Conservation (phyloP, 495 filamentous ascomycete species). For the Aspergillus kassunensis region DNA sequence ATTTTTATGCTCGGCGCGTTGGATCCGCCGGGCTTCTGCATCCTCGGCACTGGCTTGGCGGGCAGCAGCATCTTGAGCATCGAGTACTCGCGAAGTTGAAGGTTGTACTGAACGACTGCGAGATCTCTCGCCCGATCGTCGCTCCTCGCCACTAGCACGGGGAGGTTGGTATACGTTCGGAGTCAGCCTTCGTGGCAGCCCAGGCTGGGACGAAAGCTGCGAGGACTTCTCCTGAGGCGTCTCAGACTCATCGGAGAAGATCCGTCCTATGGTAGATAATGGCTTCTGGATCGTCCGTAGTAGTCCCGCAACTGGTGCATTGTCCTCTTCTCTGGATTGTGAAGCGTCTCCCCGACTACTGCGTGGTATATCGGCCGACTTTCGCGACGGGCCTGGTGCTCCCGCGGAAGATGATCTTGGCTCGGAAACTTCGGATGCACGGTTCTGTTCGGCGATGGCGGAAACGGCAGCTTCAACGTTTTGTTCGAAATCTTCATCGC, state of each 20-base stretch:
- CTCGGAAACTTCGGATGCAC: constrained; percentile 50
- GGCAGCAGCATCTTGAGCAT: constrained; percentile 86
- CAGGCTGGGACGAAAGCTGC: constrained; percentile 49
- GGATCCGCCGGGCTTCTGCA: constrained; percentile 82
- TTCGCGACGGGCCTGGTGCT: constrained; percentile 43
- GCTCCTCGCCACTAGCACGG: constrained; percentile 39
- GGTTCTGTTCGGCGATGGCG: constrained; percentile 88
- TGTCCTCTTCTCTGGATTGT: constrained; percentile 58
- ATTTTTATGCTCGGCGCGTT: constrained; percentile 78
- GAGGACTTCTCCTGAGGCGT: constrained; percentile 35
- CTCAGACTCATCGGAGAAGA: constrained; percentile 80
- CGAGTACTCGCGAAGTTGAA: constrained; percentile 26
- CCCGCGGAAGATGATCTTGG: constrained; percentile 46
- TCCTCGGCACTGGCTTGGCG: constrained; percentile 89
- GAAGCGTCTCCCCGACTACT: constrained; percentile 40
- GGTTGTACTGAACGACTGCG: constrained; percentile 25
- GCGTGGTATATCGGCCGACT: constrained; percentile 54
- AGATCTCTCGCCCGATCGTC: constrained; percentile 46
- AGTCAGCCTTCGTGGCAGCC: constrained; percentile 54
- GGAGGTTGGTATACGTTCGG: constrained; percentile 53
- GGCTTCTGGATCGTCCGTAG: constrained; percentile 89
- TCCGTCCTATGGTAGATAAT: constrained; percentile 90
- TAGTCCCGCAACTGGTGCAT: constrained; percentile 77
- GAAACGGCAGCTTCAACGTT: constrained; percentile 95
- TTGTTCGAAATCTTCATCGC: constrained; percentile 89